These are phyloP conservation scores for Leishmania braziliensis DNA, from an alignment of 208 protist species.

Conservation along the genomic window DNA sequence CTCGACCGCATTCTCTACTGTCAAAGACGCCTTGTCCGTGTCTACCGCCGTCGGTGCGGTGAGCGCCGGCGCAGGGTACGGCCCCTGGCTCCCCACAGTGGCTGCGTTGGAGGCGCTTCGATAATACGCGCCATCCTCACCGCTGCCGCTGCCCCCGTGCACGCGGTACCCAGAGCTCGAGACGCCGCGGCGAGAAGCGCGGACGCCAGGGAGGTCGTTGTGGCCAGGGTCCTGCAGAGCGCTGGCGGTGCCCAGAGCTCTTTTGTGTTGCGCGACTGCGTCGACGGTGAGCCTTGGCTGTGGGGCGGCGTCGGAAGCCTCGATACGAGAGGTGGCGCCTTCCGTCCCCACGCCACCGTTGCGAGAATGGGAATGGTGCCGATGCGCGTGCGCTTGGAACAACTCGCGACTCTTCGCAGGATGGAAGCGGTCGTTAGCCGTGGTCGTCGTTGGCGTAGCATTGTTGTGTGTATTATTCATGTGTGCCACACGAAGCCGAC, in stretches of 20 bases:
- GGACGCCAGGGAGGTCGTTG: not conserved
- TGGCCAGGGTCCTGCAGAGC: conserved; percentile 9
- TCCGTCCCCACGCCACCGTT: not conserved
- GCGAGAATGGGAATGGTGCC: conserved; percentile 16
- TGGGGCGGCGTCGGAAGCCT: not conserved
- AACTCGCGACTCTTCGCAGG: conserved; percentile 10
- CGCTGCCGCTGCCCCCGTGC: not conserved
- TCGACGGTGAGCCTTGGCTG: conserved; percentile 29
- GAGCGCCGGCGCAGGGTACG: not conserved
- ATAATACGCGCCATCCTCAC: conserved; percentile 14
- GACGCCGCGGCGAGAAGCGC: conserved; percentile 3
- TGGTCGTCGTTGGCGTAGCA: not conserved
- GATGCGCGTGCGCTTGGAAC: conserved; percentile 19
- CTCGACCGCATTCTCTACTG: not conserved
- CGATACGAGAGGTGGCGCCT: not conserved
- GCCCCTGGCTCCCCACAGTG: conserved; percentile 35
- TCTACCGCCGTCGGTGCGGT: not conserved
- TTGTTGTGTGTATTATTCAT: not conserved
- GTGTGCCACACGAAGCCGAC: conserved; percentile 6
- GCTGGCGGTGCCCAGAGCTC: conserved; percentile 19
- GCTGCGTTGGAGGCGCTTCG: conserved; percentile 34
- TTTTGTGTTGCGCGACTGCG: conserved; percentile 29
- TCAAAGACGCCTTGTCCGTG: not conserved
- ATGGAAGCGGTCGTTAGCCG: conserved; percentile 3
- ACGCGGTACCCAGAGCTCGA: conserved; percentile 5